Evolutionary conservation across 1,284 basidiomycete species (phyloP).

Genomic region (Erythrobasidium hasegawianum): DNA sequence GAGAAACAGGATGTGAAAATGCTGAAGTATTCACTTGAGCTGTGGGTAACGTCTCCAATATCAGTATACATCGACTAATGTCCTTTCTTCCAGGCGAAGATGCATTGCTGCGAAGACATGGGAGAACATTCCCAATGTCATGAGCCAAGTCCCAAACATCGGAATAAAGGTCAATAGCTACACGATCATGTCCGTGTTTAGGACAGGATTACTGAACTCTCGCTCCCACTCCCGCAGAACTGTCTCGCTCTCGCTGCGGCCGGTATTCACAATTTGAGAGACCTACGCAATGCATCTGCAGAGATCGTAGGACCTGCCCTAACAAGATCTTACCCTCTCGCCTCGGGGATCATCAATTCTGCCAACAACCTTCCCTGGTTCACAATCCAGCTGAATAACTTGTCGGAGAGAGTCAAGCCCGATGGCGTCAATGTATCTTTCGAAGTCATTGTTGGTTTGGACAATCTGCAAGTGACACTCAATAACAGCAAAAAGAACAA

Average conservation of each 20-base stretch:
- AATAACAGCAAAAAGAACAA: slow-evolving; percentile 24
- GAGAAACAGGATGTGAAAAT: slow-evolving; percentile 36
- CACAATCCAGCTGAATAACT: slow-evolving; percentile 11
- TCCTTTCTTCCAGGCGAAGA: slow-evolving; percentile 39
- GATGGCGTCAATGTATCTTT: slow-evolving; percentile 37
- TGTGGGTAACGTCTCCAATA: slow-evolving; percentile 33
- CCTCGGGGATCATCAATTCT: slow-evolving; percentile 30
- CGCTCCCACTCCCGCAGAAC: no score
- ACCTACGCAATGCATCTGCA: slow-evolving; percentile 30
- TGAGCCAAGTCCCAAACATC: slow-evolving; percentile 48
- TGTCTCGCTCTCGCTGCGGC: background rate
- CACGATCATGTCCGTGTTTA: no score
- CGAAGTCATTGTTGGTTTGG: slow-evolving; percentile 28
- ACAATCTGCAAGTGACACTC: slow-evolving; percentile 33
- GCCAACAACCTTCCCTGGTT: slow-evolving; percentile 40
- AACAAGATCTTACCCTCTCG: slow-evolving; percentile 38
- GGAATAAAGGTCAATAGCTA: slow-evolving; percentile 43
- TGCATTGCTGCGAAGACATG: slow-evolving; percentile 47
- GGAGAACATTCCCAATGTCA: slow-evolving; percentile 46
- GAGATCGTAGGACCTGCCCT: slow-evolving; percentile 33
- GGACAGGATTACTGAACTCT: no score
- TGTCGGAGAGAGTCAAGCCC: slow-evolving; percentile 9
- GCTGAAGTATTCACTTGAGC: slow-evolving; percentile 38
- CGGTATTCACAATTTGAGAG: slow-evolving; percentile 35
- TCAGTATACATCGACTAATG: background rate